phyloP scores from a whole-genome alignment of 169 alveolate species.

The Plasmodium berghei region DNA sequence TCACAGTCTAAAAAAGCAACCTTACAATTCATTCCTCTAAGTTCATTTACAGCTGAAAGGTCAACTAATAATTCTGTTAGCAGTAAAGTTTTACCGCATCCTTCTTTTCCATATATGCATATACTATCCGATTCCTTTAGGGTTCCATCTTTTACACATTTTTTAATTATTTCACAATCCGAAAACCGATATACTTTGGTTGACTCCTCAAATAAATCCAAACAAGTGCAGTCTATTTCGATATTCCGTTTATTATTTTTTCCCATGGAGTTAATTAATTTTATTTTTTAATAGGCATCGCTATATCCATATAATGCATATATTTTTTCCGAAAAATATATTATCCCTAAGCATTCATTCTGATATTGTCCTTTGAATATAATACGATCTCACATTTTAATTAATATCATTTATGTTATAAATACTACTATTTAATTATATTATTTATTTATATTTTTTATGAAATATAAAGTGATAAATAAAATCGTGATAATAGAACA shows the following conservation, averaged over 20 bases:
- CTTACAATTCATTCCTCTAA: slow-evolving; percentile 68
- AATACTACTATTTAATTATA: too few relatives aligned
- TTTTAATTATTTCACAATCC: slow-evolving; percentile 60
- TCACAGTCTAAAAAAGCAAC: slow-evolving; percentile 69
- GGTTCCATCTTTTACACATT: slow-evolving; percentile 53
- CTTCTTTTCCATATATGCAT: slow-evolving; percentile 74
- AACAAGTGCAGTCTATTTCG: slow-evolving; percentile 67
- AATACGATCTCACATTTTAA: too few relatives aligned
- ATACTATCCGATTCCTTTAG: slow-evolving; percentile 58
- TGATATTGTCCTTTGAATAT: too few relatives aligned
- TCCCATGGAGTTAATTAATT: slow-evolving; percentile 35
- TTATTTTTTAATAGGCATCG: neutral
- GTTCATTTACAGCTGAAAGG: slow-evolving; percentile 68
- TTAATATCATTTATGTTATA: too few relatives aligned
- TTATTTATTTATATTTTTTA: too few relatives aligned
- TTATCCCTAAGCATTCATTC: too few relatives aligned
- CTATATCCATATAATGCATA: neutral
- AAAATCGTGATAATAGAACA: too few relatives aligned
- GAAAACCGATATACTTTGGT: slow-evolving; percentile 13
- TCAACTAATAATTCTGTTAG: slow-evolving; percentile 67
- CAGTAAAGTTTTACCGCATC: slow-evolving; percentile 59
- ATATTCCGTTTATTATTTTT: slow-evolving; percentile 10
- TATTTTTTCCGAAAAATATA: too few relatives aligned
- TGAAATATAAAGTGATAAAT: too few relatives aligned
- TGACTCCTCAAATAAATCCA: slow-evolving; percentile 53